phyloP scores from a whole-genome alignment of 805 yeast genomes.

The Pachysolen tannophilus region DNA sequence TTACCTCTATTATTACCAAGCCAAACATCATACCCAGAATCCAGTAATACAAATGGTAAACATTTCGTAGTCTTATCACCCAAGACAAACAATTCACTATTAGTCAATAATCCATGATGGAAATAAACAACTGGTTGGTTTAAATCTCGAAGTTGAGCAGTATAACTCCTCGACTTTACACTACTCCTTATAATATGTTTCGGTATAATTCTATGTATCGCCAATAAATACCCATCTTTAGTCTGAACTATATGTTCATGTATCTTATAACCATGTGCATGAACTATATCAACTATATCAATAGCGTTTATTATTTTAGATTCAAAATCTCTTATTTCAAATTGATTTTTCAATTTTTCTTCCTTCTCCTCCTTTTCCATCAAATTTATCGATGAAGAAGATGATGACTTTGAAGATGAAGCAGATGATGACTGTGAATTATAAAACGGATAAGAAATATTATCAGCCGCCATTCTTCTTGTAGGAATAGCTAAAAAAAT shows the following conservation, averaged over 20 bases:
- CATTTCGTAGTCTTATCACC: constrained; percentile 32
- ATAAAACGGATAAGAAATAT: neutral
- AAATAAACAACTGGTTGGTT: constrained; percentile 53
- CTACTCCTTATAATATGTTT: constrained; percentile 11
- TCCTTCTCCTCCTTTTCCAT: neutral
- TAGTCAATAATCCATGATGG: constrained; percentile 90
- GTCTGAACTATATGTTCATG: constrained; percentile 78
- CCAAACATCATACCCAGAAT: constrained; percentile 90
- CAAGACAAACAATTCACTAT: constrained; percentile 61
- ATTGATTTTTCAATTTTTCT: neutral
- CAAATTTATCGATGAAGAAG: neutral
- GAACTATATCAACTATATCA: constrained; percentile 25
- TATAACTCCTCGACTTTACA: constrained; percentile 11
- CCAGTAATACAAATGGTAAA: constrained; percentile 70
- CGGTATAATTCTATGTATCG: constrained; percentile 59
- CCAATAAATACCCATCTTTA: constrained; percentile 66
- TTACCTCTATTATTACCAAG: constrained; percentile 90
- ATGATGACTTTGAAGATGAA: neutral
- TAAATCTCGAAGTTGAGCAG: constrained; percentile 15
- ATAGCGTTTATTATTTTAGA: constrained; percentile 16
- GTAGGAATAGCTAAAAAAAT: constrained; percentile 1
- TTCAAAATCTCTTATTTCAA: constrained; percentile 5
- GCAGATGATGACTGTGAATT: neutral
- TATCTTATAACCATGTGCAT: constrained; percentile 46
- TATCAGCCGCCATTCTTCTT: neutral